Evolutionary conservation across 2,329 filamentous ascomycete genomes (phyloP).

Genomic region (Colletotrichum theobromicola): DNA sequence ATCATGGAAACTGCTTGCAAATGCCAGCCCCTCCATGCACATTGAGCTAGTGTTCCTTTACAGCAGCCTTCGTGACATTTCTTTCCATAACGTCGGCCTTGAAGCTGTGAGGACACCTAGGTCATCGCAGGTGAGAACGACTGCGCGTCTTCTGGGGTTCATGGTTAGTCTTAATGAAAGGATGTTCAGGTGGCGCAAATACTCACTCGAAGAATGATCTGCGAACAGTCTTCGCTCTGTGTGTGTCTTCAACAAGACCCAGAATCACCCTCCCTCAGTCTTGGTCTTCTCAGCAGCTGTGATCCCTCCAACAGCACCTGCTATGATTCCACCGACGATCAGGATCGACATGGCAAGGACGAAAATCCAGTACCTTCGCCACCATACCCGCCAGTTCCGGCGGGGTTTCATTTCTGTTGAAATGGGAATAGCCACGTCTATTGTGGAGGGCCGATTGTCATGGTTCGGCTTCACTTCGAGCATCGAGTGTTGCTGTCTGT

Average conservation of each 20-base stretch:
- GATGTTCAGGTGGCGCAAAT: rapidly evolving
- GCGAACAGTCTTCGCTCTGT: background rate
- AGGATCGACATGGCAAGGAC: slow-evolving; percentile 12
- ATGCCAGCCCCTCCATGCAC: too few species aligned
- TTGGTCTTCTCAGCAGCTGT: background rate
- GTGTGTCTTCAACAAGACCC: background rate
- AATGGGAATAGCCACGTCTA: slow-evolving; percentile 7
- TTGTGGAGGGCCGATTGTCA: background rate
- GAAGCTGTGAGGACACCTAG: background rate
- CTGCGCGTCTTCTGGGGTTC: background rate
- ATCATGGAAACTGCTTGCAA: too few species aligned
- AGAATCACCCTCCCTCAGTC: background rate
- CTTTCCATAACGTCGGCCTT: background rate
- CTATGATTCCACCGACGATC: slow-evolving; percentile 6
- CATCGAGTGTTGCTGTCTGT: background rate
- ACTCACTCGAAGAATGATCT: background rate
- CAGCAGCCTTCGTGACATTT: too few species aligned
- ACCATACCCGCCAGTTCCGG: background rate
- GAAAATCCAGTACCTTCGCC: slow-evolving; percentile 15
- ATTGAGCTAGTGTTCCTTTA: too few species aligned
- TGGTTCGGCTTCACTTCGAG: background rate
- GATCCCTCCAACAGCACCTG: slow-evolving; percentile 8
- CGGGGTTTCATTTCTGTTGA: background rate
- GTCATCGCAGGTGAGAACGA: background rate
- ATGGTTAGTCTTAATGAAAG: background rate